Base-by-base conservation (phyloP, 148 eudicot genomes). In the Vaccinium myrtillus region DNA sequence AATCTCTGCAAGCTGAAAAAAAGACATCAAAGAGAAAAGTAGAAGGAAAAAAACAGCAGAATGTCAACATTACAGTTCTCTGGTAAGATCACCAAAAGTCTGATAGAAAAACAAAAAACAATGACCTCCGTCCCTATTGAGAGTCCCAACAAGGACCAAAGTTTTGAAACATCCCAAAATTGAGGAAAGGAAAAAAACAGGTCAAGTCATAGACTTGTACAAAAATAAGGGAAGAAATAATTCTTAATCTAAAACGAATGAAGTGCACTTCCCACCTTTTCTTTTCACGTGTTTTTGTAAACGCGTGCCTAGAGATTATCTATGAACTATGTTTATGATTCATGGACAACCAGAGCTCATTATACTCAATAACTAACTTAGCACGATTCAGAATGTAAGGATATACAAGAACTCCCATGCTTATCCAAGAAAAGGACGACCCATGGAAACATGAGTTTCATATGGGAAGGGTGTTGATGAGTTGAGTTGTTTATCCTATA, bases 1-100 rank as follows among this genome's bases (percentile, higher is more conserved):
- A 81, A 94, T 94, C 75, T 95, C 98, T 14, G 92, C 91, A 84
- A 97, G 98, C 99, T 97, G 91, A 90, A 83, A 78, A n/a, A 83
- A 78, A 77, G 55, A 82, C 21, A 77, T n/a, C 77, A 71, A 63
- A 82, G 30, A 71, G 30, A 48, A 53, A 63, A 67, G 75, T 19
- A 19, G 65, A 56, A 80, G 55, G 18, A 36, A 84, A 73, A 8
- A 4, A 36, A 32, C 25, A 9, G 73, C 46, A 70, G 30, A 51
- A 70, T 27, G 30, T 27, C 10, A 32, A 32, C 50, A 82, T 2
- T 65, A 69, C 13, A 7, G 50, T 65, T 43, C 55, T 55, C 7
- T 58, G 51, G 14, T 12, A 61, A 43, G 51, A 19, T 80, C 73
- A 13, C 8, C 36, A 15, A n/a, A 51, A 2, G 43, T 14, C 61